Evolutionary conservation across 495 filamentous ascomycete genomes (phyloP).

Genomic region (Sordaria brevicollis): DNA sequence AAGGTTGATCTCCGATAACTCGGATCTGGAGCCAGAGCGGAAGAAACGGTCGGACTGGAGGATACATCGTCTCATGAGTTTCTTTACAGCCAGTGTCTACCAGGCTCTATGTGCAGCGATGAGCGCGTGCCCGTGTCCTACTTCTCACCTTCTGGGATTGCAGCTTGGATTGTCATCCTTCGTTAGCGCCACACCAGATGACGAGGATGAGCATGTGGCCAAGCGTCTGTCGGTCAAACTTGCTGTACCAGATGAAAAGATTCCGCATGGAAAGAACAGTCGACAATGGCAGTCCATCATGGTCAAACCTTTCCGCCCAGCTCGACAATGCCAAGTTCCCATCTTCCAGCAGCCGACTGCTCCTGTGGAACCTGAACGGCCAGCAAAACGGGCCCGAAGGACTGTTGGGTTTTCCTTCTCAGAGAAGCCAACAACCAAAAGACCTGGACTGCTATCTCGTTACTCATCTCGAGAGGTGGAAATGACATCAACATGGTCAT

Average conservation of each 20-base stretch:
- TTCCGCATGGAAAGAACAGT: not conserved
- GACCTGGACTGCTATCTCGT: not conserved
- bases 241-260: not conserved
- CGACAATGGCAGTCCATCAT: not conserved
- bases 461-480: not conserved
- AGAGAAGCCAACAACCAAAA: not conserved
- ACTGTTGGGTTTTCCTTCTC: not conserved
- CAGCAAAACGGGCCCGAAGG: not conserved
- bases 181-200: conserved; percentile 10
- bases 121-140: conserved; percentile 13
- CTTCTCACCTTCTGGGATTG: conserved; percentile 12
- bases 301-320: not conserved
- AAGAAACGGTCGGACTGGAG: conserved; percentile 11
- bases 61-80: conserved; percentile 16
- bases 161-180: conserved; percentile 2
- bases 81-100: conserved; percentile 23
- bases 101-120: conserved; percentile 21
- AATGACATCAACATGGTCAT: not conserved
- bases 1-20: conserved; percentile 18
- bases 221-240: not conserved
- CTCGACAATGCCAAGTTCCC: not conserved
- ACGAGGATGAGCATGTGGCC: conserved; percentile 1
- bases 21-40: conserved; percentile 20
- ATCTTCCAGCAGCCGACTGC: not conserved
- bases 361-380: not conserved